These are phyloP conservation scores for Alternaria brassicae DNA, from an alignment of 2,329 filamentous ascomycete genomes.

Conservation along the genomic window DNA sequence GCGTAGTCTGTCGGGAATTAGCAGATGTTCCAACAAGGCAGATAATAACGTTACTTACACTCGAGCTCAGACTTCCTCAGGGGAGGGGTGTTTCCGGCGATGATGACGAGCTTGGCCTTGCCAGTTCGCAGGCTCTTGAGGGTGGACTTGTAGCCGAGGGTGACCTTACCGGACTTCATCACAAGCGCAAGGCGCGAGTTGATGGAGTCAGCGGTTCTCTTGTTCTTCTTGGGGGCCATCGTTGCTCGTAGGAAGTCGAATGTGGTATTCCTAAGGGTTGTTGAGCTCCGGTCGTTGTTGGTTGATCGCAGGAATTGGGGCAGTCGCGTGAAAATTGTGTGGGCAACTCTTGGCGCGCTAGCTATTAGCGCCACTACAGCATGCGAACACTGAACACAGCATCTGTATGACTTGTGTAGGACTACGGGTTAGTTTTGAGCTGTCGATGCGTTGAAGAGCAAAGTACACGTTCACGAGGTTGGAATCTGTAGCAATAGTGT, in stretches of 20 bases:
- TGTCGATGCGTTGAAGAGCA: background rate
- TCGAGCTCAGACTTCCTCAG: slow-evolving; percentile 98
- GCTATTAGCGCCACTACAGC: background rate
- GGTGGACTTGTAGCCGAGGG: slow-evolving; percentile 86
- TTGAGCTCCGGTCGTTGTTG: slow-evolving; percentile 44
- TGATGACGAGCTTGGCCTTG: slow-evolving; percentile 99
- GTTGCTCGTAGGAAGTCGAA: slow-evolving; percentile 51
- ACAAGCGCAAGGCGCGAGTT: slow-evolving; percentile 71
- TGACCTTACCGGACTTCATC: slow-evolving; percentile 80
- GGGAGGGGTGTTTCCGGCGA: slow-evolving; percentile 93
- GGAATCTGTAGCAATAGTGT: background rate
- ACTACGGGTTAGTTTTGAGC: too few species aligned
- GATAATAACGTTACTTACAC: slow-evolving; percentile 65
- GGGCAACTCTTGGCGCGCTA: slow-evolving; percentile 26
- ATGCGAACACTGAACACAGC: background rate
- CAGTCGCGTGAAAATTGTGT: slow-evolving; percentile 20
- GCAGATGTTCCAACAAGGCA: background rate
- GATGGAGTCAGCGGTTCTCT: slow-evolving; percentile 86
- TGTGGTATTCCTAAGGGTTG: slow-evolving; percentile 40
- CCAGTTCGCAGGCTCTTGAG: slow-evolving; percentile 88
- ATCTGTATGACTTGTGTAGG: background rate
- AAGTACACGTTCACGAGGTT: background rate
- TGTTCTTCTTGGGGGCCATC: slow-evolving; percentile 78
- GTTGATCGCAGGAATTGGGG: slow-evolving; percentile 5
- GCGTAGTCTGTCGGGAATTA: slow-evolving; percentile 15